A percentile compares a stretch with the other conserved stretches of the same genome.
Evolutionary conservation across 1,284 basidiomycete genomes (phyloP).

Genomic region (Cryptococcus sp.): DNA sequence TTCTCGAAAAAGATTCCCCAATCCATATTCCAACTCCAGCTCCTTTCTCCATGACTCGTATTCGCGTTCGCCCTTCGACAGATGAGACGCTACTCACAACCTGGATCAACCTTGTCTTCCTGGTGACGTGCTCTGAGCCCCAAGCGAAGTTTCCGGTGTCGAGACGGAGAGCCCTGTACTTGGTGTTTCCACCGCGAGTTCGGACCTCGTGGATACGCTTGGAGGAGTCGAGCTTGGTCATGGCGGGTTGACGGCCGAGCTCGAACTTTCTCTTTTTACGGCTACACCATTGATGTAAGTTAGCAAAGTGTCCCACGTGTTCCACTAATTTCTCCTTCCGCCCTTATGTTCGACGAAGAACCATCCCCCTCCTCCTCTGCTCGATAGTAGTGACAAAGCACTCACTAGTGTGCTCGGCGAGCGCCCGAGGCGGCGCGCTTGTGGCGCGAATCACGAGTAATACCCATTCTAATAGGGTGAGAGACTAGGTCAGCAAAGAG

Average conservation of each 20-base stretch:
- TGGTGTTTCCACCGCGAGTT: constrained; percentile 88
- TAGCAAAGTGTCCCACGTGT: not conserved
- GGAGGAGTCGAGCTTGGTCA: constrained; percentile 81
- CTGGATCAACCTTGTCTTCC: constrained; percentile 90
- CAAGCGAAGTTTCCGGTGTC: constrained; percentile 96
- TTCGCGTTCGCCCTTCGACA: not conserved
- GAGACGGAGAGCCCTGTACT: constrained; percentile 90
- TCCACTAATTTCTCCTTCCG: too few species aligned
- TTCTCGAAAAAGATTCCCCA: too few species aligned
- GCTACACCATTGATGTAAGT: constrained; percentile 26
- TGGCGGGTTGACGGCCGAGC: constrained; percentile 92
- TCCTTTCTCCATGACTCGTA: not conserved
- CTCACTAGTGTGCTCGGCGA: constrained; percentile 73
- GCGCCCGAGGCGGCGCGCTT: constrained; percentile 91
- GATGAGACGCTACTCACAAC: constrained; percentile 68
- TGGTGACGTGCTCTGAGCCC: constrained; percentile 87
- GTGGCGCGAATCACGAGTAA: constrained; percentile 90
- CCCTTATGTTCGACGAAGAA: too few species aligned
- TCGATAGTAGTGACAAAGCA: not conserved
- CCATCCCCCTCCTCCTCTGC: too few species aligned
- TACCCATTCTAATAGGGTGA: constrained; percentile 61
- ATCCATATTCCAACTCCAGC: too few species aligned
- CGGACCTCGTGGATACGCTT: constrained; percentile 93
- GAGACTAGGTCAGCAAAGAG: constrained; percentile 1
- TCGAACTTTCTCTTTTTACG: constrained; percentile 99